Evolutionary conservation across 345 rosid genomes (phyloP).

Genomic region (Bruguiera gymnorhiza): DNA sequence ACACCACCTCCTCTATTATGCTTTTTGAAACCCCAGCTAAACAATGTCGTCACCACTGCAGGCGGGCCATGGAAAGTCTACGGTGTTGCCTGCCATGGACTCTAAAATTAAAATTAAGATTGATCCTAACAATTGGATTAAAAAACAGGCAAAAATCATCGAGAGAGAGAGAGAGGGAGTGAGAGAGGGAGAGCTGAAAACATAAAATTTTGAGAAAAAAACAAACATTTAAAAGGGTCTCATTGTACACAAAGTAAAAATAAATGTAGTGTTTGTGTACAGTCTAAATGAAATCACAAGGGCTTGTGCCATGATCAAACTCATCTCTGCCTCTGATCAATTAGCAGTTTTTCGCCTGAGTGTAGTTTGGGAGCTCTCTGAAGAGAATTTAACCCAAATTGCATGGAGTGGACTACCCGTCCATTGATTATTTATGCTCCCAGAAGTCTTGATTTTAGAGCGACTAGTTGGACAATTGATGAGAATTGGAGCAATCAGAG

Average conservation of each 20-base stretch:
- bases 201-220: too few relatives aligned
- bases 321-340: conserved; percentile 19
- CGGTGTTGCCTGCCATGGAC: too few relatives aligned
- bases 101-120: too few relatives aligned
- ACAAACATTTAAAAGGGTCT: neutral
- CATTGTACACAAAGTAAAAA: conserved; percentile 46
- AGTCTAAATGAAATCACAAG: conserved; percentile 23
- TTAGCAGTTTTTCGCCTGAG: conserved; percentile 22
- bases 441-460: neutral
- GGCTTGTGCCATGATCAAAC: conserved; percentile 10
- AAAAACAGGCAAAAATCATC: too few relatives aligned
- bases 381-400: too few relatives aligned
- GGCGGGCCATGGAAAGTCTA: too few relatives aligned
- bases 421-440: neutral
- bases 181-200: neutral
- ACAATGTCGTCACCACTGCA: too few relatives aligned
- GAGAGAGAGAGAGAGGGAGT: too few relatives aligned
- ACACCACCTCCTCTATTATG: too few relatives aligned
- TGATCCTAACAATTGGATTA: too few relatives aligned
- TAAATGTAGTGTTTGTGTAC: conserved; percentile 27
- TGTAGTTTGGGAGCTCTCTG: neutral
- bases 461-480: conserved; percentile 1
- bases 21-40: too few relatives aligned
- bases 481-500: conserved; percentile 10
- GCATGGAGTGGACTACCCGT: neutral